phyloP scores from a whole-genome alignment of 257 asterid genomes.

The Solanum phureja region DNA sequence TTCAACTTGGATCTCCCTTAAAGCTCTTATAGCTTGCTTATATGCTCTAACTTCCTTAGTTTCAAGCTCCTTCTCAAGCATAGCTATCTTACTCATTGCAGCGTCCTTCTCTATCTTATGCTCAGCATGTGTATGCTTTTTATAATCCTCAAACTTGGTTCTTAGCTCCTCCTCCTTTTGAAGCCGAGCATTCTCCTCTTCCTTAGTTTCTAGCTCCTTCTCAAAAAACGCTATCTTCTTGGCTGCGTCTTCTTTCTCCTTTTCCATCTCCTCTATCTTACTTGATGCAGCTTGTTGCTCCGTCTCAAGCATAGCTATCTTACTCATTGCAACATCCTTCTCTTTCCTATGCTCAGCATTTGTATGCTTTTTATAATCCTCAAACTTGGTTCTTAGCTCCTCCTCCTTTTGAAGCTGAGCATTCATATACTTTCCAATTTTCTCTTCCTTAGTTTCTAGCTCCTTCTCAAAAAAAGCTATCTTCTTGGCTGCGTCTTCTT shows the following conservation, averaged over 20 bases:
- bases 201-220: neutral
- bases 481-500: neutral
- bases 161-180: neutral
- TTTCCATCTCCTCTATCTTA: neutral
- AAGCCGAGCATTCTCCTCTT: neutral
- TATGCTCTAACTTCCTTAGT: neutral
- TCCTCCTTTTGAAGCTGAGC: neutral
- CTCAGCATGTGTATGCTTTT: neutral
- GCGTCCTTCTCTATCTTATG: neutral
- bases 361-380: neutral
- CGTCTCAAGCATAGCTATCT: neutral
- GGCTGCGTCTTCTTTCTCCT: neutral
- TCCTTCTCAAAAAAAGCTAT: neutral
- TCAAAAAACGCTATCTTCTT: neutral
- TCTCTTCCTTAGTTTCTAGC: neutral
- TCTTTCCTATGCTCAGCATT: neutral
- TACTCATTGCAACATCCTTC: neutral
- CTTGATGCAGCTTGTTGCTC: neutral
- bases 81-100: neutral
- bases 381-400: neutral
- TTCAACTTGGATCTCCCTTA: neutral
- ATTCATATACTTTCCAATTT: neutral
- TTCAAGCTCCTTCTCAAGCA: neutral
- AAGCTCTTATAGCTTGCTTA: neutral
- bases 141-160: neutral